phyloP scores from a whole-genome alignment of 2,329 filamentous ascomycete genomes.

The Purpureocillium takamizusanense region DNA sequence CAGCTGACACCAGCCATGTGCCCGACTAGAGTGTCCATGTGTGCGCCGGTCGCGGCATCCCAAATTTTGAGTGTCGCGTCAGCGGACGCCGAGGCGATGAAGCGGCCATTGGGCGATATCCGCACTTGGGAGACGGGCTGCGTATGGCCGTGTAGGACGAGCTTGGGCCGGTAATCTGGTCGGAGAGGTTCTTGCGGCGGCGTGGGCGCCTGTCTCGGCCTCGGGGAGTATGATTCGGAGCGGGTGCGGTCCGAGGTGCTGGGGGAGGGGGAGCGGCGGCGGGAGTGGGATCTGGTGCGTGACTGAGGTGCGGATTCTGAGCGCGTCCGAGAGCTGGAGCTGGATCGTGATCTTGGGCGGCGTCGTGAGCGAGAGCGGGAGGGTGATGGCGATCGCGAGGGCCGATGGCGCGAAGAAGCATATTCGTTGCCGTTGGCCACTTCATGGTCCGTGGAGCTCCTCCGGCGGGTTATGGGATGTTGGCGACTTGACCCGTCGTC shows the following conservation, averaged over 20 bases:
- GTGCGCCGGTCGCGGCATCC: constrained; percentile 67
- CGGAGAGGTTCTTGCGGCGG: constrained; percentile 40
- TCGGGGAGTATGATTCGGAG: constrained; percentile 7
- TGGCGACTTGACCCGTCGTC: not conserved
- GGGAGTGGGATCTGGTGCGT: constrained; percentile 20
- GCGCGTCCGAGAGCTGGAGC: constrained; percentile 25
- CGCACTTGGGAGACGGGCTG: constrained; percentile 75
- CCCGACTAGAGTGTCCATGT: constrained; percentile 83
- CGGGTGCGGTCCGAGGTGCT: constrained; percentile 21
- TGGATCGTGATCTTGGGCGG: constrained; percentile 22
- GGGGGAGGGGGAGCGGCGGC: constrained; percentile 18
- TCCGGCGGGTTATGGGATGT: not conserved
- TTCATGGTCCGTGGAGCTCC: not conserved
- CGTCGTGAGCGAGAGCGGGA: constrained; percentile 17
- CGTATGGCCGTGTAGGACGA: constrained; percentile 68
- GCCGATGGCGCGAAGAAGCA: constrained; percentile 1
- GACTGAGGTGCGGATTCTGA: constrained; percentile 25
- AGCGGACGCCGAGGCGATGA: constrained; percentile 83
- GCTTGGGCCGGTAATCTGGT: constrained; percentile 60
- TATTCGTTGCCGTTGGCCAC: not conserved
- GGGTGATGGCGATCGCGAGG: not conserved
- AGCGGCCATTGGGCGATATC: constrained; percentile 83
- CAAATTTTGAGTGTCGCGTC: constrained; percentile 90
- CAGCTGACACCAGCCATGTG: constrained; percentile 90
- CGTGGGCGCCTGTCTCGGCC: constrained; percentile 15